Evolutionary conservation across 345 rosid genomes (phyloP), one percentile per base, ranked within the genome.

Genomic region (Salix caprea): DNA sequence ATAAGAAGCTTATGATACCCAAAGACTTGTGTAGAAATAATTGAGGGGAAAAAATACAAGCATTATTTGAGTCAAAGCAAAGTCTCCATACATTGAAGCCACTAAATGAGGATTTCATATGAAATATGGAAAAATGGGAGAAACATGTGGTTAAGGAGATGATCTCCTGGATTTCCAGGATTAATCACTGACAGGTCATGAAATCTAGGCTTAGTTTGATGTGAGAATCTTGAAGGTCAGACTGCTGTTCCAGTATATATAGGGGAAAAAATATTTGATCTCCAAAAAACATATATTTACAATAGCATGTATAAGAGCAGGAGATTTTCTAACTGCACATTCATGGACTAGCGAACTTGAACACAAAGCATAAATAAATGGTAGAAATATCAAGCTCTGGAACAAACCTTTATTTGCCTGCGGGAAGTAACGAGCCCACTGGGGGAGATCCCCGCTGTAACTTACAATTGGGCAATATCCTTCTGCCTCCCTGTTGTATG

Each of bases 401-500:
- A 40, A 72, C 84, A 69, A 28, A 93, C 99, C 99, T 88, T 92
- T 96, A 80, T 96, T 93, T 78, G 98, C 87, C 85, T 94, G 97
- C 40, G 97, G 92, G 88, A 96, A 96, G 84, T 96, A 96, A 32
- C 88, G 98, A 79, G 98, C 97, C 99, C 99, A 96, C 66, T 84
- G 88, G 70, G 99, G 99, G 71, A 96, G 90, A 81, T 96, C 99
- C 70, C 91, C 97, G 37, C 90, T 90, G 82, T 96, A 92, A 85
- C 86, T 96, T 79, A 96, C 86, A 76, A 96, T 94, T 62, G 99
- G 99, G 78, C 99, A 96, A 80, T 96, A 96, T 70, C 99, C 99
- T 84, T 96, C 99, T 65, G 98, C 99, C 85, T 96, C 97, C 86
- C 99, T 90, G 86, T 94, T 94, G 82, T 92, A 94, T 79, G 99